Conservation (phyloP, 1,139 yeast genomes). For the Candida sp. region DNA sequence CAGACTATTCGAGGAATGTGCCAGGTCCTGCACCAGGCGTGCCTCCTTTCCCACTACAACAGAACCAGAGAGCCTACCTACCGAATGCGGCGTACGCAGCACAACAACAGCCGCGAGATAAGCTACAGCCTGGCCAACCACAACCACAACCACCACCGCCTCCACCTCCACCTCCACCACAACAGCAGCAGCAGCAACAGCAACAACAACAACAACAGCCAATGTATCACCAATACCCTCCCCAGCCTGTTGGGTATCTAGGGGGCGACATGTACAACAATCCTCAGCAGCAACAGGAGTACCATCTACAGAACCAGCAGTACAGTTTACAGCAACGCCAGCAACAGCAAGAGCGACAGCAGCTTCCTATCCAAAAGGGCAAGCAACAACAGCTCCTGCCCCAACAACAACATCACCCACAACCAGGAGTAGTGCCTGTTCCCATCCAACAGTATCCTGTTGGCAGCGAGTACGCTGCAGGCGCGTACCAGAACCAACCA, state of each 20-base stretch:
- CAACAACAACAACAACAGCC: slow-evolving; percentile 8
- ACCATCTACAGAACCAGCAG: slow-evolving; percentile 7
- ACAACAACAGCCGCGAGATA: slow-evolving; percentile 8
- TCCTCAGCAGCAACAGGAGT: slow-evolving; percentile 8
- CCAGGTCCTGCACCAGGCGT: background rate
- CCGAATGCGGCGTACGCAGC: slow-evolving; percentile 5
- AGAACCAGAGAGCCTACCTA: slow-evolving; percentile 4
- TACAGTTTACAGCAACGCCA: slow-evolving; percentile 9
- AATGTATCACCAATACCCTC: slow-evolving; percentile 14
- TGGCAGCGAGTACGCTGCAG: background rate
- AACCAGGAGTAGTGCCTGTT: slow-evolving; percentile 4
- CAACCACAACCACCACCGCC: slow-evolving; percentile 5
- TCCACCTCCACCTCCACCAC: too few species aligned
- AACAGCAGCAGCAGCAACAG: background rate
- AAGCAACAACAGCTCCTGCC: background rate
- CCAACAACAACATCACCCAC: slow-evolving; percentile 6
- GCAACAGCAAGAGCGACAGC: slow-evolving; percentile 3
- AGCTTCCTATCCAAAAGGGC: background rate
- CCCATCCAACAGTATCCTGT: slow-evolving; percentile 7
- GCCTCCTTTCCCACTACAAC: slow-evolving; percentile 5
- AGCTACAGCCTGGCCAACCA: slow-evolving; percentile 10
- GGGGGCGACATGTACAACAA: slow-evolving; percentile 11
- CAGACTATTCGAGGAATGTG: slow-evolving; percentile 1
- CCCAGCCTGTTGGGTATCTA: slow-evolving; percentile 13
- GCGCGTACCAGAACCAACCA: background rate